Base-by-base conservation (phyloP, 1,139 yeast species). In the Suhomyces panamericanus region DNA sequence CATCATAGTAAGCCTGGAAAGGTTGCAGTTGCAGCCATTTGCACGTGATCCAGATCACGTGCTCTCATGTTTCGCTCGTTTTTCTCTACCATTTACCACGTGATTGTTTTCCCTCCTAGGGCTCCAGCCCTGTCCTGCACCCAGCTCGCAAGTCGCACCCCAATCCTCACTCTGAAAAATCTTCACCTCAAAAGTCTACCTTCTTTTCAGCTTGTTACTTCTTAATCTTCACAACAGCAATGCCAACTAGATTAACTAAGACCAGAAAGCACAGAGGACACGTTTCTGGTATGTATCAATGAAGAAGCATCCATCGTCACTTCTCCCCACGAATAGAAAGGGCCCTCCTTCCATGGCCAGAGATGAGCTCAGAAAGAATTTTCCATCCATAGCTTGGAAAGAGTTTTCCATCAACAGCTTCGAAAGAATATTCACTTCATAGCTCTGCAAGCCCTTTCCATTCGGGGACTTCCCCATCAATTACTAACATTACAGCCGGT, bases 221-320 rank as follows among this genome's bases (percentile, higher is more conserved):
- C 47, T 53, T 55, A 55, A 53, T 54, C 62, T 58, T 49, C 55
- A 55, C 65, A 61, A 55, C 58, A 62, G 72, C 74, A 77, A 93
- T 93, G 99, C 99, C 99, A 79, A 90, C 99, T 84, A 90, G 99
- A 90, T 85, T 88, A 75, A 87, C 96, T 72, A 90, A 93, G 81
- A 93, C 98, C 80, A 90, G 99, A 88, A 95, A 93, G 85, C 97
- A 89, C 87, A 89, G 99, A 88, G 99, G 99, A 80, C 85, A 95
- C 95, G 98, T 93, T 79, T 89, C 97, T 75, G 95, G 95, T 87
- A 85, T 81, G 90, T 84, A 63, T 51, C 39, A 41, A 41, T 10
- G 31, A 41, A 6, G 31, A 28, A 38, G 12, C 20, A 30, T 22
- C 16, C 42, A 33, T 14, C 33, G 13, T 29, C 15, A 36, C 16